Evolutionary conservation across 2,329 filamentous ascomycete species (phyloP), one percentile per base, ranked within the genome.

Genomic region (Neobulgaria alba): DNA sequence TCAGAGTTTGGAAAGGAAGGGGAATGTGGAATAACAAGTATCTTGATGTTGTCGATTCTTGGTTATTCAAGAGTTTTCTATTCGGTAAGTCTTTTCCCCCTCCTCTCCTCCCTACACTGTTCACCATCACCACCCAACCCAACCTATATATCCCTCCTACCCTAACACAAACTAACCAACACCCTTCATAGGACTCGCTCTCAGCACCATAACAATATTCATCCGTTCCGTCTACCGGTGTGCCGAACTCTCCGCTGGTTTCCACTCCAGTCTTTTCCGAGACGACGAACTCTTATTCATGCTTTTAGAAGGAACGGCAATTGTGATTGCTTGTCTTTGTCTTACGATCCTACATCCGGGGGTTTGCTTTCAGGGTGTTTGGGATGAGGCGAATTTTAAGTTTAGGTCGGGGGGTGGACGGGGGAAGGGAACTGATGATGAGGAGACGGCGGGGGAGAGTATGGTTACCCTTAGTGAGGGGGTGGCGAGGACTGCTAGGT

Each of bases 171-270:
- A 21, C 10, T 5, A 14, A 20, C 36, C 38, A 34, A 42, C 36
- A 37, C 29, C 10, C 10, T 42, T 34, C 12, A 16, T n/a, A 39
- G 43, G 53, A 23, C 61, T 75, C 14, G 53, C 60, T 1, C 51
- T 74, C 3, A 68, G 72, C 0, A 77, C 72, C 7, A 29, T 77
- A 2, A 67, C 65, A 30, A 73, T 81, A 51, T 69, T 78, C 39
- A 67, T 72, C n/a, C 63, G 77, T 18, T 73, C 66, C 31, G 65
- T 72, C 21, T 81, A 75, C 51, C 67, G 77, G 37, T 71, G 76
- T 16, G 67, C 69, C 2, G 76, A 81, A 59, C 56, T 80, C 40
- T 68, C 65, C 32, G 65, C 72, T 14, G 75, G 76, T 2, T 79
- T 73, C 61, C 51, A 52, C 10, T 71, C 72, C 1, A 47, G 60